Evolutionary conservation across 148 eudicot species (phyloP).

Genomic region (Cornus controversa): DNA sequence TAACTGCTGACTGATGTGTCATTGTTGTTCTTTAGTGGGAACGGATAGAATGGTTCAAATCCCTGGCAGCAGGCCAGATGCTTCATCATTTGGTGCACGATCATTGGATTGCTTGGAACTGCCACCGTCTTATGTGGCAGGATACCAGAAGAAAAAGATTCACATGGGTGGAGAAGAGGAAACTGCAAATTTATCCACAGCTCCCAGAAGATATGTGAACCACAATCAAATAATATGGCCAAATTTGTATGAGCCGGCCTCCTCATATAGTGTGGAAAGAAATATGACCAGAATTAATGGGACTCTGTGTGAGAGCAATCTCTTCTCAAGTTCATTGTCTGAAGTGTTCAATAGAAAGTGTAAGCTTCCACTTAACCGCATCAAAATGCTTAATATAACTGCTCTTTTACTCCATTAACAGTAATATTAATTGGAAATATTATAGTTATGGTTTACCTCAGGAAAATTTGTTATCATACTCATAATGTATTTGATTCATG

Average conservation of each 20-base stretch:
- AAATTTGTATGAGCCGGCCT: slow-evolving; percentile 28
- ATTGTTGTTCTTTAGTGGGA: background rate
- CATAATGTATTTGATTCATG: background rate
- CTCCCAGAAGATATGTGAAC: slow-evolving; percentile 28
- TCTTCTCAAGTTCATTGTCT: slow-evolving; percentile 1
- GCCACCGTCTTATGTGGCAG: slow-evolving; percentile 24
- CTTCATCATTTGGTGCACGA: slow-evolving; percentile 30
- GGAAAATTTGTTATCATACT: background rate
- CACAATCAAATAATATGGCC: slow-evolving; percentile 26
- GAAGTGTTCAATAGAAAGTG: background rate
- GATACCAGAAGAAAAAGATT: slow-evolving; percentile 24
- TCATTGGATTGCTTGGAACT: slow-evolving; percentile 30
- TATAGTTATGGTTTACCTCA: background rate
- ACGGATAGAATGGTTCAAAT: background rate
- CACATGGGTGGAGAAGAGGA: slow-evolving; percentile 30
- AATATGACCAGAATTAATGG: slow-evolving; percentile 35
- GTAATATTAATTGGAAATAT: background rate
- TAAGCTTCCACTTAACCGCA: background rate
- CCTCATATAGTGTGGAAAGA: slow-evolving; percentile 19
- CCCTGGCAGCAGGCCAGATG: background rate
- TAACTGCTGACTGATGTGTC: background rate
- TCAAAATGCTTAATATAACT: background rate
- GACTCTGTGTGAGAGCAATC: slow-evolving; percentile 40
- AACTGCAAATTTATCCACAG: slow-evolving; percentile 20
- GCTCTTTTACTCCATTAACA: background rate